Percentiles rank a stretch among this genome's conserved stretches.
phyloP scores from a whole-genome alignment of 208 protist species.

The Endotrypanum monterogeii region DNA sequence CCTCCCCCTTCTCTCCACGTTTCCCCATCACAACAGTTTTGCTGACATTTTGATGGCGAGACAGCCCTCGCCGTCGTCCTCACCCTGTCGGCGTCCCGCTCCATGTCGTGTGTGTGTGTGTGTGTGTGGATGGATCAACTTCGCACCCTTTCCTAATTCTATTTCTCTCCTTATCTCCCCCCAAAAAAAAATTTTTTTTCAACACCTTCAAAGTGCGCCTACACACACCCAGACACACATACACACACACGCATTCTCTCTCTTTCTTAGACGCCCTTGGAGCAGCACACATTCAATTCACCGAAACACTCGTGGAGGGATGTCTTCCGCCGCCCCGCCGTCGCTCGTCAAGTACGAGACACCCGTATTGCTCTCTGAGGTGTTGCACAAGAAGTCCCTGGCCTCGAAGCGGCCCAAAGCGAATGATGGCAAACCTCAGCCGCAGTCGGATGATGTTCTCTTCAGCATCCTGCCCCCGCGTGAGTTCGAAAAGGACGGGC shows the following conservation, averaged over 20 bases:
- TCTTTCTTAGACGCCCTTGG: neutral
- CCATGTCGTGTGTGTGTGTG: no score
- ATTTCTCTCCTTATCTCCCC: no score
- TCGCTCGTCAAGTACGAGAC: conserved; percentile 92
- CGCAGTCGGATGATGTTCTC: conserved; percentile 90
- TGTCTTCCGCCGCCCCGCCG: conserved; percentile 32
- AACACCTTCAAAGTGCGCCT: no score
- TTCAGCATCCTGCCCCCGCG: conserved; percentile 90
- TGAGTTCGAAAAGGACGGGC: conserved; percentile 87
- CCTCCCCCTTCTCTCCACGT: neutral
- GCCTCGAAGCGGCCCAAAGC: conserved; percentile 43
- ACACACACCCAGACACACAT: conserved; percentile 3
- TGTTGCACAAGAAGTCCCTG: conserved; percentile 58
- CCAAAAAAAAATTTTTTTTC: no score
- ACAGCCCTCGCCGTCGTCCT: no score
- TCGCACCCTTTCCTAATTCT: no score
- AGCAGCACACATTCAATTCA: neutral
- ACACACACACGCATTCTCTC: neutral
- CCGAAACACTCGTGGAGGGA: neutral
- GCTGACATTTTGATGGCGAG: no score
- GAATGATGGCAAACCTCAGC: conserved; percentile 25
- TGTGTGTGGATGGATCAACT: no score
- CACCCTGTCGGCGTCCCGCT: no score
- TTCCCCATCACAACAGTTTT: no score
- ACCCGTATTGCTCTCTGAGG: conserved; percentile 82